Evolutionary conservation across 257 asterid genomes (phyloP).

Genomic region (Cruciata laevipes): DNA sequence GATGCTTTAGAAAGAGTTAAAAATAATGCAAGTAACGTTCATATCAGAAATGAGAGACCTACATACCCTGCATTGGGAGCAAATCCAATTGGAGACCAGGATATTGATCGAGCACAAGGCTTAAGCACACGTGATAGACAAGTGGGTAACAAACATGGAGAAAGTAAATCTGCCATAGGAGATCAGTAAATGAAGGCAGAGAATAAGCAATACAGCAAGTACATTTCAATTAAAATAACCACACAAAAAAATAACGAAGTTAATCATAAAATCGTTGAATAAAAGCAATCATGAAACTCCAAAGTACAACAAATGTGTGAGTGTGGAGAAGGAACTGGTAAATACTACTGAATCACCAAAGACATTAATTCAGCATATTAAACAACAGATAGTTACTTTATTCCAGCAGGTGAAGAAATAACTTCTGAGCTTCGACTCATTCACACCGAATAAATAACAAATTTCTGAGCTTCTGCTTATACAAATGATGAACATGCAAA

Average conservation of each 20-base stretch:
- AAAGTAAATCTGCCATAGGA: conserved; percentile 38
- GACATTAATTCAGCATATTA: not conserved
- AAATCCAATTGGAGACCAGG: conserved; percentile 93
- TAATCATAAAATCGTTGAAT: not conserved
- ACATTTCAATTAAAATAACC: not conserved
- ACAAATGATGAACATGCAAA: not conserved
- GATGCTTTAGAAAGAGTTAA: not conserved
- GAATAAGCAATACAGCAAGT: conserved; percentile 6
- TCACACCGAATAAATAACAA: not conserved
- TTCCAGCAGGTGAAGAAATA: too few species aligned
- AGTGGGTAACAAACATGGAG: conserved; percentile 62
- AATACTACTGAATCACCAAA: not conserved
- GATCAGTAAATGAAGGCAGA: conserved; percentile 12
- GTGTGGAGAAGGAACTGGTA: too few species aligned
- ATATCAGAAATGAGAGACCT: conserved; percentile 4
- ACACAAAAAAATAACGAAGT: too few species aligned
- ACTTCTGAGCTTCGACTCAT: not conserved
- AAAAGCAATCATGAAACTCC: not conserved
- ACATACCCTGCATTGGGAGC: conserved; percentile 75
- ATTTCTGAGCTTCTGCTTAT: not conserved
- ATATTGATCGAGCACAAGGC: conserved; percentile 71
- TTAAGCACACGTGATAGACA: conserved; percentile 52
- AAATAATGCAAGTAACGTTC: not conserved
- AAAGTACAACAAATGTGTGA: not conserved
- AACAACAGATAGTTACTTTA: not conserved